phyloP scores from a whole-genome alignment of 345 rosid species.

The Salix udensis region DNA sequence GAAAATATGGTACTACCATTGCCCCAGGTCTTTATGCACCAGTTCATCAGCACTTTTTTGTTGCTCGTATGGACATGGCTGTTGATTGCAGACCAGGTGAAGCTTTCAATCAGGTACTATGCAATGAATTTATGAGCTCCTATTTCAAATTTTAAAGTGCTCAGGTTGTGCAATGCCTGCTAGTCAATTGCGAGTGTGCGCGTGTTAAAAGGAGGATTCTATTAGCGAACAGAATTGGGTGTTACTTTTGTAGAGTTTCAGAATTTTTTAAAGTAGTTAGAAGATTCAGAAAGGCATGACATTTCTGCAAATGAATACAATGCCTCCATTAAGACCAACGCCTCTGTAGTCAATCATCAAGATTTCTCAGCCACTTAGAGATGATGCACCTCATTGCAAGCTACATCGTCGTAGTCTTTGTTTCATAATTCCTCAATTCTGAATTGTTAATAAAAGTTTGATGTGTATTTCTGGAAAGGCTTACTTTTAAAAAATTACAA shows the following conservation, averaged over 20 bases:
- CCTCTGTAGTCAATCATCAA: background rate
- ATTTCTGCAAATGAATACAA: background rate
- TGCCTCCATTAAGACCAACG: background rate
- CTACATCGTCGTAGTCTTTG: background rate
- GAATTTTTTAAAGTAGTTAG: background rate
- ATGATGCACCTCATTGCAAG: background rate
- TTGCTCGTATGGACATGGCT: slow-evolving; percentile 91
- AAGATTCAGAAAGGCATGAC: too few relatives aligned
- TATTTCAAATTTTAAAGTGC: background rate
- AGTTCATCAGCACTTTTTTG: slow-evolving; percentile 89
- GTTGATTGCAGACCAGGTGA: slow-evolving; percentile 91
- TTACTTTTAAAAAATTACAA: too few relatives aligned
- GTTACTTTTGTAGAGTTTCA: background rate
- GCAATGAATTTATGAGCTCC: background rate
- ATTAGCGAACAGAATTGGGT: background rate
- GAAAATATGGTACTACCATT: slow-evolving; percentile 85
- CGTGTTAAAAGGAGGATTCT: background rate
- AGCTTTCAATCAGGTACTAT: slow-evolving; percentile 70
- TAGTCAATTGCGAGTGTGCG: background rate
- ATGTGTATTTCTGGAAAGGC: background rate
- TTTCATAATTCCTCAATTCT: background rate
- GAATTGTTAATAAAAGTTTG: background rate
- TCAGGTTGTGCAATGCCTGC: background rate
- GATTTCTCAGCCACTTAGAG: background rate
- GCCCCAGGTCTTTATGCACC: slow-evolving; percentile 93